Evolutionary conservation across 805 yeast species (phyloP), one percentile per base, ranked within the genome.

Genomic region (Candida broadrunensis): DNA sequence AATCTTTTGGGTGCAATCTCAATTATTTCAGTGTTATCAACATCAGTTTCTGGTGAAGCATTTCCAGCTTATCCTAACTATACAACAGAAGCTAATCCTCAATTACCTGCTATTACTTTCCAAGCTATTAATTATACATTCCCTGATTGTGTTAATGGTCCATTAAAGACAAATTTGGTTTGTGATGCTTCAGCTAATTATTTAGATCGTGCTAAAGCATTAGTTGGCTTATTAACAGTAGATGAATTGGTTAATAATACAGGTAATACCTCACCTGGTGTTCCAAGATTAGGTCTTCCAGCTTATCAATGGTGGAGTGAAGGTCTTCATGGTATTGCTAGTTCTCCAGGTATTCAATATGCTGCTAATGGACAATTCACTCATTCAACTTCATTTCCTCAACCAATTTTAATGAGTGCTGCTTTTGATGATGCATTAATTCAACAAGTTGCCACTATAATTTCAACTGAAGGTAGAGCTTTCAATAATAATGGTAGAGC

Each of bases 301-400:
- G 26, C 35, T 14, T 37, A 37, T 17, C 41, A 37, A 37, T 37
- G 41, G 41, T 37, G 41, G 41, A 32, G 25, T 33, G 41, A 37
- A 37, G 41, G 33, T 37, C 32, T 37, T 20, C 41, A 37, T 20
- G 41, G 41, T 37, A 25, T 37, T 37, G 32, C 36, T 31, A 23
- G 32, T 31, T 23, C 36, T 19, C 32, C 32, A 14, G 32, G 32
- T 29, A 7, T 29, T 15, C 33, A 37, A 23, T 37, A 18, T 18
- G 25, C 41, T 20, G 17, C 36, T 16, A 15, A 19, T 19, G 41
- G 41, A 19, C 18, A 23, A 17, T 37, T 18, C n/a, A 25, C 15
- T n/a, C 9, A 17, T 25, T 19, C 41, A n/a, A 37, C 41, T 37
- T 37, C 41, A 8, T 37, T 37, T 36, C 41, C 41, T 30, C 34